A percentile compares a stretch with the other conserved stretches of the same genome.
phyloP scores from a whole-genome alignment of 129 eudicot genomes.

The Tanacetum coccineum region DNA sequence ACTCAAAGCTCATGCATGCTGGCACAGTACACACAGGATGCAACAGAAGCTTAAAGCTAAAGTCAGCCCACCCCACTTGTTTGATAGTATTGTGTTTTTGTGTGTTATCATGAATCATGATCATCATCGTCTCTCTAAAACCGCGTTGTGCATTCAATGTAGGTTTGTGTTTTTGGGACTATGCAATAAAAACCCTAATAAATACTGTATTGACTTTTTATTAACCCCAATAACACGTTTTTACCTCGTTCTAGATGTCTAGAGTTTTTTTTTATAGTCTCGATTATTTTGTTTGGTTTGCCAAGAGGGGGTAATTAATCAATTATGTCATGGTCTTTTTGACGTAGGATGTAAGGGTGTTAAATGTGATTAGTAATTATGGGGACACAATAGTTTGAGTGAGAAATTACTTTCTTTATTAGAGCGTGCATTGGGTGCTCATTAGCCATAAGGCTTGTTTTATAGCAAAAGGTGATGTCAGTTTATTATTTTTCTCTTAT shows the following conservation, averaged over 20 bases:
- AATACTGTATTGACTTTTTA: conserved; percentile 16
- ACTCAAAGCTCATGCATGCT: conserved; percentile 43
- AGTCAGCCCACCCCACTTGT: conserved; percentile 29
- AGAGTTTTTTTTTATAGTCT: neutral
- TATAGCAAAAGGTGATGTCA: too few species aligned
- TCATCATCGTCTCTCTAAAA: conserved; percentile 25
- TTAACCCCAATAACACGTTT: conserved; percentile 25
- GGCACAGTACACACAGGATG: conserved; percentile 23
- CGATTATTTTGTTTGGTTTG: conserved; percentile 22
- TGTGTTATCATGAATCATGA: conserved; percentile 16
- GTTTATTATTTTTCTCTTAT: too few species aligned
- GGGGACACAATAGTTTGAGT: neutral
- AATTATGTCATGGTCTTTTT: neutral
- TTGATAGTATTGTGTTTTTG: conserved; percentile 5
- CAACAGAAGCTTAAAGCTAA: conserved; percentile 36
- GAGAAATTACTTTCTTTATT: too few species aligned
- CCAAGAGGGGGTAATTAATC: neutral
- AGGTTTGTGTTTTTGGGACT: conserved; percentile 37
- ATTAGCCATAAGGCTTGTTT: too few species aligned
- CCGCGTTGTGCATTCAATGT: conserved; percentile 41
- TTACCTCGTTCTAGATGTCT: conserved; percentile 22
- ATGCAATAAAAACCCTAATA: conserved; percentile 34
- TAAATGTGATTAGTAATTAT: neutral
- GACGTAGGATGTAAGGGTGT: neutral
- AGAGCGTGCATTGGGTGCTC: too few species aligned